Evolutionary conservation across 306 rosid genomes (phyloP).

Genomic region (Casuarina glauca): DNA sequence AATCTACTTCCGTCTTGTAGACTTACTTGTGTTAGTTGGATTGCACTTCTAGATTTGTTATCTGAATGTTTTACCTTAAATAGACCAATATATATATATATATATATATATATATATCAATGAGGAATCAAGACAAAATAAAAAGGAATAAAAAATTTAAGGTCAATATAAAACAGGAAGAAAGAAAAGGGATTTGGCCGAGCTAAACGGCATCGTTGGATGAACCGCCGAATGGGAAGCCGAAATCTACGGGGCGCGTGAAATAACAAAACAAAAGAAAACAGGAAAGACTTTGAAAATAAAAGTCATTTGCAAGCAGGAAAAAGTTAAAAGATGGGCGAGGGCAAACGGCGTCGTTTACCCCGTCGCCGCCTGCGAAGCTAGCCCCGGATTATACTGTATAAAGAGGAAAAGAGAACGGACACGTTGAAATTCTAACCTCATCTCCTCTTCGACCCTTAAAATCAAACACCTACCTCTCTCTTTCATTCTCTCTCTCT

Average conservation of each 20-base stretch:
- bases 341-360: constrained; percentile 41
- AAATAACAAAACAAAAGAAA: neutral
- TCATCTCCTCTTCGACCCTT: constrained; percentile 27
- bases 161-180: too few species aligned
- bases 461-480: constrained; percentile 16
- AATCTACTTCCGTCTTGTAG: neutral
- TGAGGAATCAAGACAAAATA: too few species aligned
- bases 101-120: too few species aligned
- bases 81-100: too few species aligned
- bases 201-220: too few species aligned
- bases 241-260: neutral
- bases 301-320: neutral
- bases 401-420: neutral
- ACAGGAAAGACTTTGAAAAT: neutral
- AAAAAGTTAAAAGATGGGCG: neutral
- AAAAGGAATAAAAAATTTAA: too few species aligned
- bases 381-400: neutral
- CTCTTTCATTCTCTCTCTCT: constrained; percentile 1
- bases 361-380: constrained; percentile 10
- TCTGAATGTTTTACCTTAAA: neutral
- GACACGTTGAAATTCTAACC: constrained; percentile 29
- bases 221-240: too few species aligned
- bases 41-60: neutral
- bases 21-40: neutral
- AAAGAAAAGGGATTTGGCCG: neutral